Percentiles rank a stretch among this genome's conserved stretches.
Evolutionary conservation across 345 rosid species (phyloP).

Genomic region (Boechera divaricarpa): DNA sequence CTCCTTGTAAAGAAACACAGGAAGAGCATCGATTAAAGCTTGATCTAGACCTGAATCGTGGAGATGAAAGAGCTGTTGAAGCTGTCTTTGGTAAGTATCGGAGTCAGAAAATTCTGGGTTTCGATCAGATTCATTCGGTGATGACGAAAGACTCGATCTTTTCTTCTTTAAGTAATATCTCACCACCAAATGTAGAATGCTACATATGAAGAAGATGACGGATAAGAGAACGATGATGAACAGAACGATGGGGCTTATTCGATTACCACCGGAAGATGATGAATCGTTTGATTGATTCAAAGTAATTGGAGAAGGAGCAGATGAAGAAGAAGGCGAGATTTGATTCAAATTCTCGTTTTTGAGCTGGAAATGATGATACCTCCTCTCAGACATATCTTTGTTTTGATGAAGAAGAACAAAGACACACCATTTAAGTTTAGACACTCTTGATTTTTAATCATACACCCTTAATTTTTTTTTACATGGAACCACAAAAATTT

Average conservation of each 20-base stretch:
- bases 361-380: slow-evolving; percentile 44
- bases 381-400: slow-evolving; percentile 45
- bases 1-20: slow-evolving; percentile 74
- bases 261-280: slow-evolving; percentile 46
- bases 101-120: slow-evolving; percentile 67
- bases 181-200: slow-evolving; percentile 69
- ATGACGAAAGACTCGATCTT: slow-evolving; percentile 56
- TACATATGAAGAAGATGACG: slow-evolving; percentile 67
- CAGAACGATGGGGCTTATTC: slow-evolving; percentile 67
- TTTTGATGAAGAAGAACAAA: slow-evolving; percentile 45
- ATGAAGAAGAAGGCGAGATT: slow-evolving; percentile 45
- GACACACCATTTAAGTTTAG: slow-evolving; percentile 30
- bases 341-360: slow-evolving; percentile 40
- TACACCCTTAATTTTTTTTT: slow-evolving; percentile 29
- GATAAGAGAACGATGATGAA: slow-evolving; percentile 70
- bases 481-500: slow-evolving; percentile 29
- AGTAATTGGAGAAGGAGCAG: slow-evolving; percentile 46
- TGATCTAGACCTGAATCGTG: slow-evolving; percentile 96
- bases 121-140: slow-evolving; percentile 55
- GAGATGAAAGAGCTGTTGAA: slow-evolving; percentile 87
- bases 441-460: slow-evolving; percentile 26
- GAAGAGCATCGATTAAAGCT: slow-evolving; percentile 84
- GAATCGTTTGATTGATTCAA: slow-evolving; percentile 41
- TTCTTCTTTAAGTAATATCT: slow-evolving; percentile 61
- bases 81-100: slow-evolving; percentile 75